Evolutionary conservation across 2,329 filamentous ascomycete genomes (phyloP).

Genomic region (Hysterium pulicare): DNA sequence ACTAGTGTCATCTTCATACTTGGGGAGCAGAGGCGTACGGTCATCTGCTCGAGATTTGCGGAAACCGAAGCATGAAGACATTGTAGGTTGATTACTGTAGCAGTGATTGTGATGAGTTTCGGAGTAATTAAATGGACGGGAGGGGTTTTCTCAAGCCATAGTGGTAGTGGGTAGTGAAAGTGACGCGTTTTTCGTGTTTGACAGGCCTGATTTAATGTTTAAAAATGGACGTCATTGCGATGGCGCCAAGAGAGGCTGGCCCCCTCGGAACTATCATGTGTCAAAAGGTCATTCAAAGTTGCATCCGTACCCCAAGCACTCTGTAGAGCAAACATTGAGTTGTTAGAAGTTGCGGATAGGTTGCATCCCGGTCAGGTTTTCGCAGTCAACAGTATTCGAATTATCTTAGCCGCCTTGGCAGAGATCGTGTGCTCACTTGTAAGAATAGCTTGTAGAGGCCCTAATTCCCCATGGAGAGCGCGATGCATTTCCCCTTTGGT

Average conservation of each 20-base stretch:
- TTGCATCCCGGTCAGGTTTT: not conserved
- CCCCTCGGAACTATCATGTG: no score
- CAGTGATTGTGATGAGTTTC: slow-evolving; percentile 9
- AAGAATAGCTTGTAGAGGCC: not conserved
- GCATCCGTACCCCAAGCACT: no score
- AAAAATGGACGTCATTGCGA: not conserved
- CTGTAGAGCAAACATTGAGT: no score
- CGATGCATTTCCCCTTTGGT: not conserved
- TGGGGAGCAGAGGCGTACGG: slow-evolving; percentile 74
- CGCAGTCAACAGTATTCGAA: not conserved
- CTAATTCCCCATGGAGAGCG: not conserved
- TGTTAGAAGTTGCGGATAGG: no score
- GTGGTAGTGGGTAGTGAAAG: no score
- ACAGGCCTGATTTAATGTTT: no score
- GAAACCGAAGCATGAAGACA: slow-evolving; percentile 66
- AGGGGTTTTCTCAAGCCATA: not conserved
- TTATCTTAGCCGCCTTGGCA: no score
- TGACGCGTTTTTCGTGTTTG: no score
- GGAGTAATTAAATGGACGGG: not conserved
- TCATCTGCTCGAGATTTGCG: slow-evolving; percentile 57
- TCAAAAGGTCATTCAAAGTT: no score
- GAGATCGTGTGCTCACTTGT: not conserved
- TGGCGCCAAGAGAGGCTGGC: not conserved
- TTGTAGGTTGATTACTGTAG: slow-evolving; percentile 15
- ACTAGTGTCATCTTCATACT: slow-evolving; percentile 76